Evolutionary conservation across 2,329 filamentous ascomycete species (phyloP).

Genomic region (Aspergillus sp.): DNA sequence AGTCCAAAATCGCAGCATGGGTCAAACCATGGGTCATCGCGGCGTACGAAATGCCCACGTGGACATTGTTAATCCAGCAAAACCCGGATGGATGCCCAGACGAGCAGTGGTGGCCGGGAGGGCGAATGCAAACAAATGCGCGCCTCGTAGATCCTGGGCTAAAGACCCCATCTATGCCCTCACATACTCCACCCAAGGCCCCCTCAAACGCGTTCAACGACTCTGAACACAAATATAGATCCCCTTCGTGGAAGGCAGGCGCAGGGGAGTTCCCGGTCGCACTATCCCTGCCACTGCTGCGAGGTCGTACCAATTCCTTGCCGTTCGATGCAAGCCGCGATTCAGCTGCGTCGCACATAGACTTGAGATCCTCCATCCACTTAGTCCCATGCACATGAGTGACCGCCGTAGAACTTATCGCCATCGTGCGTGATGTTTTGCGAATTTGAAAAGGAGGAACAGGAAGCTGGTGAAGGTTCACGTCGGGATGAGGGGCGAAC

Average conservation of each 20-base stretch:
- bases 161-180: constrained; percentile 87
- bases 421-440: constrained; percentile 71
- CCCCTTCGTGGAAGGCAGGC: constrained; percentile 74
- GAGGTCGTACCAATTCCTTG: constrained; percentile 72
- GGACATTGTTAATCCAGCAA: constrained; percentile 98
- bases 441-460: constrained; percentile 78
- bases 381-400: constrained; percentile 86
- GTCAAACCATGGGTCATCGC: constrained; percentile 81
- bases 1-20: constrained; percentile 90
- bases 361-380: constrained; percentile 90
- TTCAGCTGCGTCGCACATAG: constrained; percentile 80
- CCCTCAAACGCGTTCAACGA: constrained; percentile 87
- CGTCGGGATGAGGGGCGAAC: constrained; percentile 65
- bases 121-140: constrained; percentile 88
- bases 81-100: constrained; percentile 88
- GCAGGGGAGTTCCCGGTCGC: constrained; percentile 38
- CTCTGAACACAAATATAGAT: constrained; percentile 85
- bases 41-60: constrained; percentile 92
- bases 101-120: constrained; percentile 94
- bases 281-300: constrained; percentile 37
- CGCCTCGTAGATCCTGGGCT: constrained; percentile 62
- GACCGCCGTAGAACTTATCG: constrained; percentile 73
- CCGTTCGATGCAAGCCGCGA: constrained; percentile 72
- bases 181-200: constrained; percentile 86
- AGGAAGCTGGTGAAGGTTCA: constrained; percentile 55